These are phyloP conservation scores for Eucalyptus polyanthemos DNA, from an alignment of 345 rosid genomes.

Conservation along the genomic window DNA sequence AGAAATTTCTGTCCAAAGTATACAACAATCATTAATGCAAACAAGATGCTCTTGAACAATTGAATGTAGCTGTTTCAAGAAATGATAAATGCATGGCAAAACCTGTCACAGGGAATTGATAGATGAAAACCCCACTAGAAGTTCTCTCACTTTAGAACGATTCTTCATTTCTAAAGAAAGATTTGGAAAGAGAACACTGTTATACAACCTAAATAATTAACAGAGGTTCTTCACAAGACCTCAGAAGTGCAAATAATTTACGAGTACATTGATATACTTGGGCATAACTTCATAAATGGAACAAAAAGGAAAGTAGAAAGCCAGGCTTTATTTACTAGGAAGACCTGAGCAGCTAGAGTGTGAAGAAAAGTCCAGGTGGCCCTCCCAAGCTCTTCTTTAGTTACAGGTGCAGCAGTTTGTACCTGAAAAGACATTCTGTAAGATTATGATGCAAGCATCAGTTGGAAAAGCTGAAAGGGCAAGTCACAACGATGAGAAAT, in stretches of 20 bases:
- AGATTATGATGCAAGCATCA: not conserved
- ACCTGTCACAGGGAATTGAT: not conserved
- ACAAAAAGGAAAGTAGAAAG: not conserved
- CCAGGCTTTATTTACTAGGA: not conserved
- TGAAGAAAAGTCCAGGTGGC: constrained; percentile 96
- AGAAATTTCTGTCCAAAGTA: not conserved
- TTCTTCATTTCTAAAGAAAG: not conserved
- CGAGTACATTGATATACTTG: not conserved
- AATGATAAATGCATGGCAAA: not conserved
- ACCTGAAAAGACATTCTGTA: constrained; percentile 10
- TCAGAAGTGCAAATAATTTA: not conserved
- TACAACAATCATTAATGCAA: not conserved
- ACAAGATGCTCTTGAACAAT: not conserved
- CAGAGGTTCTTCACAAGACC: not conserved
- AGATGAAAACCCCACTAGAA: not conserved
- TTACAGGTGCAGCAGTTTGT: constrained; percentile 57
- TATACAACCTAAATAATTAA: not conserved
- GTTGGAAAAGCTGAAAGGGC: not conserved
- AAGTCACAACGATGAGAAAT: not conserved
- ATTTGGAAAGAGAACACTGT: not conserved
- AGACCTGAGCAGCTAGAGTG: constrained; percentile 94
- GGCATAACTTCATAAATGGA: not conserved
- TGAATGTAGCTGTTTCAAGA: not conserved
- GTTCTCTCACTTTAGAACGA: not conserved
- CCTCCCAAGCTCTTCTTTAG: constrained; percentile 90